Evolutionary conservation across 2,329 filamentous ascomycete genomes (phyloP).

Genomic region (Phyllosticta capitalensis): DNA sequence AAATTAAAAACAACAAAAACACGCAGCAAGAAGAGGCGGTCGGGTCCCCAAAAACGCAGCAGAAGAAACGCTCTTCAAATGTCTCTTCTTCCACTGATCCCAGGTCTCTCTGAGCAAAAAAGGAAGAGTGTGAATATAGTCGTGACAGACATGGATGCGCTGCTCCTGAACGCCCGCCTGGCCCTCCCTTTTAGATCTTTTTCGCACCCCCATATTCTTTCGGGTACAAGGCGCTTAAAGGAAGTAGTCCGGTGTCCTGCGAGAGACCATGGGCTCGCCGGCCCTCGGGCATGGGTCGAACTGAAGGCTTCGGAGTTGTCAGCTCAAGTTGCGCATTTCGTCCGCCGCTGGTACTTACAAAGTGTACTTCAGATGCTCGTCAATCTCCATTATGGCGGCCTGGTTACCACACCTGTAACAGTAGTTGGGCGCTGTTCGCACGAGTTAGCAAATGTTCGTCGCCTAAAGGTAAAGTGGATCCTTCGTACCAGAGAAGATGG

Average conservation of each 20-base stretch:
- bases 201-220: background rate
- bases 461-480: background rate
- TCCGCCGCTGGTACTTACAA: conserved; percentile 59
- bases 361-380: conserved; percentile 98
- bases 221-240: conserved; percentile 48
- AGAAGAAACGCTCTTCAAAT: background rate
- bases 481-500: conserved; percentile 72
- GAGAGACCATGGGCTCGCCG: conserved; percentile 95
- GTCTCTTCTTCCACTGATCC: background rate
- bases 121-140: background rate
- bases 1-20: background rate
- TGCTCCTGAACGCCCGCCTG: background rate
- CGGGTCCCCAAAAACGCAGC: background rate
- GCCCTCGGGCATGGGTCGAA: conserved; percentile 97
- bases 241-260: conserved; percentile 97
- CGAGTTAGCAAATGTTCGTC: conserved; percentile 19
- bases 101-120: background rate
- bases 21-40: background rate
- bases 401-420: conserved; percentile 99
- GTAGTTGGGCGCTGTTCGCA: conserved; percentile 51
- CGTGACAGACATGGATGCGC: background rate
- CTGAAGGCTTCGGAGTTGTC: conserved; percentile 61
- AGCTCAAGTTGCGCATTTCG: background rate
- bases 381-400: conserved; percentile 99
- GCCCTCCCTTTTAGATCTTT: background rate